Evolutionary conservation across 2,329 filamentous ascomycete genomes (phyloP).

Genomic region (Helicocarpus griseus): DNA sequence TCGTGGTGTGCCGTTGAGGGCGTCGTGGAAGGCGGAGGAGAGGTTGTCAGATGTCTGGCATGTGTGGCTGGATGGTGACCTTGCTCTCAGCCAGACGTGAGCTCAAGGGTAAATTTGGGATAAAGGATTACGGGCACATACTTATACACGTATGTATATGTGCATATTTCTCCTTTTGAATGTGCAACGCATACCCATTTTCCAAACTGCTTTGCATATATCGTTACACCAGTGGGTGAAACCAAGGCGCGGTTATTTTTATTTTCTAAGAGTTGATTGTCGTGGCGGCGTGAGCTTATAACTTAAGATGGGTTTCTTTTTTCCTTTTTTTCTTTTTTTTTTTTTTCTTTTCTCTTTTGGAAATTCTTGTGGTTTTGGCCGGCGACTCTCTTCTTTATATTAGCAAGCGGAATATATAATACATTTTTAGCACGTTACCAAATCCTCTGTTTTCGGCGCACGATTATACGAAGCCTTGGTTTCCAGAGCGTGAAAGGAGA

Average conservation of each 20-base stretch:
- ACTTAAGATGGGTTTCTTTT: not conserved
- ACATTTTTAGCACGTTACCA: too few relatives aligned
- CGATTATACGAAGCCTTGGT: too few relatives aligned
- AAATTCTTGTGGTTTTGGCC: not conserved
- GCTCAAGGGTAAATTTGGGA: not conserved
- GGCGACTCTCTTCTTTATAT: not conserved
- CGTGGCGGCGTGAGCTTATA: too few relatives aligned
- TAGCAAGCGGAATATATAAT: not conserved
- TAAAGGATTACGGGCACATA: too few relatives aligned
- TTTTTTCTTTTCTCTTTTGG: not conserved
- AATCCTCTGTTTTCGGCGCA: too few relatives aligned
- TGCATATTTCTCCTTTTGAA: not conserved
- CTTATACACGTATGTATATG: not conserved
- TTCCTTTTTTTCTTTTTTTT: conserved; percentile 4
- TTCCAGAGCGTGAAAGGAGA: too few relatives aligned
- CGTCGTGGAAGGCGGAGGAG: conserved; percentile 26
- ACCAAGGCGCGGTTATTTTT: too few relatives aligned
- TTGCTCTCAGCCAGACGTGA: not conserved
- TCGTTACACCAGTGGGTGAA: too few relatives aligned
- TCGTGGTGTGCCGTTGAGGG: conserved; percentile 32
- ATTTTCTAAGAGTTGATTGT: too few relatives aligned
- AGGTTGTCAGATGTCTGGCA: conserved; percentile 29
- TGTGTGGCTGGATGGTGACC: conserved; percentile 19
- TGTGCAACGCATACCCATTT: too few relatives aligned
- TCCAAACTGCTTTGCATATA: too few relatives aligned